Base-by-base conservation (phyloP, 345 rosid species). In the Hypericum androsaemum region DNA sequence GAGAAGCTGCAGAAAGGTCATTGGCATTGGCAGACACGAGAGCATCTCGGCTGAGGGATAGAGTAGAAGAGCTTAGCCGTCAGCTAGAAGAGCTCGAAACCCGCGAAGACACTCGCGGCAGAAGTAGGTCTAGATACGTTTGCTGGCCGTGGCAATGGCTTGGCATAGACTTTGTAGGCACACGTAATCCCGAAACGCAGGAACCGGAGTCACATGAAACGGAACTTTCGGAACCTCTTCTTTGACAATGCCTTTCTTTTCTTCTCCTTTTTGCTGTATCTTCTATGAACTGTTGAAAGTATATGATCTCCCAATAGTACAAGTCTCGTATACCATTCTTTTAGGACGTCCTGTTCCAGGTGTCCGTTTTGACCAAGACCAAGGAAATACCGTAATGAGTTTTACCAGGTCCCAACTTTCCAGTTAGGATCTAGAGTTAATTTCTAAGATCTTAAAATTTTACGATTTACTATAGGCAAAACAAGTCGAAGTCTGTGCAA, bases 61-160 rank as follows among this genome's bases (percentile, higher is more conserved):
- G 95, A 67, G 76, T 88, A 43, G 94, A 88, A 74, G 94, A 83
- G 68, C 77, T 88, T 42, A 86, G 79, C 74, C 80, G 59, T 61
- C 90, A 80, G 66, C 77, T 88, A n/a, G 97, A 94, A 70, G 97
- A 73, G 64, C 59, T 78, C 47, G 99, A 94, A 70, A 72, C 85
- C 12, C 77, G 74, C 59, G 71, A 79, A 68, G 92, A 86, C 54
- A 56, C 69, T 6, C 74, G 72, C 52, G 68, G 74, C 35, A 75
- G 54, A 32, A 68, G 60, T 50, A 61, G 81, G 36, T 70, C 90
- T 7, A 76, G 96, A 66, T 94, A 88, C 57, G 84, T 71, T 42
- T 94, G 99, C 63, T 88, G 99, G 97, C 97, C 95, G 3, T 88
- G 94, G 97, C 99, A 94, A 64, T 90, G 88, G 89, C 97, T 88